phyloP scores from a whole-genome alignment of 2,329 filamentous ascomycete genomes.

The Domatiomyces globalis region DNA sequence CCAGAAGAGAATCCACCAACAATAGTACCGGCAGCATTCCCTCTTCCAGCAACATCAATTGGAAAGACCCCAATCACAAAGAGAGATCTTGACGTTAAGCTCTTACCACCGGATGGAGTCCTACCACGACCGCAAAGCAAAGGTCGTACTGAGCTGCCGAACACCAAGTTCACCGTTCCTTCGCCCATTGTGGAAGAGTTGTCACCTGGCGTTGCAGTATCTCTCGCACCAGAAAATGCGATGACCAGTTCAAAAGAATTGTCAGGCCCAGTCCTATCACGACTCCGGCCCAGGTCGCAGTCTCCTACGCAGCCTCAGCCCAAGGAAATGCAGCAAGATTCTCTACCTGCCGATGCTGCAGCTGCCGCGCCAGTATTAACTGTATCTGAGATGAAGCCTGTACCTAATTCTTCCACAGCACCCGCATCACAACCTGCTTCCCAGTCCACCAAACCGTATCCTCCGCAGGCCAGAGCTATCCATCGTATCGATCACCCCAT shows the following conservation, averaged over 20 bases:
- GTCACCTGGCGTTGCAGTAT: neutral
- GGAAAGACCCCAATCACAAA: neutral
- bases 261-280: neutral
- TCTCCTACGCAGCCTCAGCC: too few relatives aligned
- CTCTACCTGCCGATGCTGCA: neutral
- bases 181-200: neutral
- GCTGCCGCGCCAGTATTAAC: neutral
- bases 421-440: neutral
- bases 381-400: neutral
- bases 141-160: neutral
- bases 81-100: neutral
- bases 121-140: neutral
- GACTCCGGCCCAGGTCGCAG: neutral
- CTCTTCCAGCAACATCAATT: neutral
- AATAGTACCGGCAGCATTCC: neutral
- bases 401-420: neutral
- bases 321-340: neutral
- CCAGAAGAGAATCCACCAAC: neutral
- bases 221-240: neutral
- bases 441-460: neutral
- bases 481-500: constrained; percentile 3
- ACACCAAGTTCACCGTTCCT: neutral
- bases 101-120: neutral
- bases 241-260: neutral
- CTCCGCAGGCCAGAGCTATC: neutral